Evolutionary conservation across 345 rosid species (phyloP), one percentile per base, ranked within the genome.

Genomic region (Draba incana): DNA sequence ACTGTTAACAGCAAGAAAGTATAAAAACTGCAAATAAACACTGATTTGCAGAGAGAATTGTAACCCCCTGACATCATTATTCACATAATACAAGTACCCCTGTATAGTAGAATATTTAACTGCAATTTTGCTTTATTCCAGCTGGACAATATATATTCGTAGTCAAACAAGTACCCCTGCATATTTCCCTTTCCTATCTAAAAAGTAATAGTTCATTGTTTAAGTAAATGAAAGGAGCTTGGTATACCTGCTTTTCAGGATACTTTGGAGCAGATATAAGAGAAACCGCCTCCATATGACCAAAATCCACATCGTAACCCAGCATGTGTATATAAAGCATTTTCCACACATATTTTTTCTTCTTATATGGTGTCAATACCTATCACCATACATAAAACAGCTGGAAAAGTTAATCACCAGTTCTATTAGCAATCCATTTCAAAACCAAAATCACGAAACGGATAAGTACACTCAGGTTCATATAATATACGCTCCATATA

Each of bases 281-380:
- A 68, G 99, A 95, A 69, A 95, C 99, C 41, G 97, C 93, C 86
- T 95, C 99, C 99, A 95, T 95, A 80, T 95, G 99, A 66, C 99
- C 99, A 83, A 92, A 92, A 80, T 95, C 99, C 55, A 95, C 99
- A 75, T 95, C 98, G 60, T 89, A 95, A 64, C 99, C 99, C 62
- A 95, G 88, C 99, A 95, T 92, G 72, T 75, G 78, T 78, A 95
- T 84, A 77, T 95, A 95, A 62, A 95, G 90, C 98, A 95, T 95
- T 81, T 95, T 95, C 99, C 99, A 95, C 62, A 95, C 99, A 88
- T 95, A 95, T 74, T 95, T 95, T 88, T 95, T 95, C 90, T 95
- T 95, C 78, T 95, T 97, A 68, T 95, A 92, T 72, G 88, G 98
- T 35, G 86, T 64, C 84, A 95, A 82, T 23, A 93, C 96, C 98